phyloP scores from a whole-genome alignment of 75 land plant species.

The Chamaecyparis obtusa region DNA sequence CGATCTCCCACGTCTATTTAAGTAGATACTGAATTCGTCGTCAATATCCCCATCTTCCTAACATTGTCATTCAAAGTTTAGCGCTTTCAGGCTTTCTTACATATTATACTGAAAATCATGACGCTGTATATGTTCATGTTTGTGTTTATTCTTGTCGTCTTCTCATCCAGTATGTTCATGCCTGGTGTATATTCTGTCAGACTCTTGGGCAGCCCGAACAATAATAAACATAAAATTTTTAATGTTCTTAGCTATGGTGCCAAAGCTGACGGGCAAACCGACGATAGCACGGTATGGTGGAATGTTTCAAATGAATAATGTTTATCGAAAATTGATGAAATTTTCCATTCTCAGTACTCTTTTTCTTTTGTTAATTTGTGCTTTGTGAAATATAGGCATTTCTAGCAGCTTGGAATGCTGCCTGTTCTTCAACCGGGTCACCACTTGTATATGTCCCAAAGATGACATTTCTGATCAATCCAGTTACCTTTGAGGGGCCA shows the following conservation, averaged over 20 bases:
- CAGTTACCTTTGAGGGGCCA: slow-evolving; percentile 34
- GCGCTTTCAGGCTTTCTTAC: background rate
- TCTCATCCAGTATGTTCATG: background rate
- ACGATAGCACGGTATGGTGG: slow-evolving; percentile 40
- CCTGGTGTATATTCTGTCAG: background rate
- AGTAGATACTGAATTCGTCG: background rate
- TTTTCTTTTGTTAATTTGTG: background rate
- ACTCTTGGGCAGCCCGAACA: background rate
- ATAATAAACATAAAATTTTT: background rate
- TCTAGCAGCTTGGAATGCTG: slow-evolving; percentile 46
- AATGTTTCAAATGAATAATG: background rate
- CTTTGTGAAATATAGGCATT: slow-evolving; percentile 22
- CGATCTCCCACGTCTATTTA: background rate
- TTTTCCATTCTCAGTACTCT: background rate
- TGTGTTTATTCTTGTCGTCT: background rate
- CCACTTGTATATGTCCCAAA: slow-evolving; percentile 33
- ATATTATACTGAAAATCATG: background rate
- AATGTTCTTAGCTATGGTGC: slow-evolving; percentile 30
- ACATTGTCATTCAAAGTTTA: background rate
- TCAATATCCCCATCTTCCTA: background rate
- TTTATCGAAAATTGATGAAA: background rate
- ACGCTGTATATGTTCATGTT: background rate
- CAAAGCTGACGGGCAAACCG: slow-evolving; percentile 48
- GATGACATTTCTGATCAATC: slow-evolving; percentile 23
- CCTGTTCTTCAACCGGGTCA: slow-evolving; percentile 27